Conservation (phyloP, 305 asterid genomes). For the Plantago lanceolata region DNA sequence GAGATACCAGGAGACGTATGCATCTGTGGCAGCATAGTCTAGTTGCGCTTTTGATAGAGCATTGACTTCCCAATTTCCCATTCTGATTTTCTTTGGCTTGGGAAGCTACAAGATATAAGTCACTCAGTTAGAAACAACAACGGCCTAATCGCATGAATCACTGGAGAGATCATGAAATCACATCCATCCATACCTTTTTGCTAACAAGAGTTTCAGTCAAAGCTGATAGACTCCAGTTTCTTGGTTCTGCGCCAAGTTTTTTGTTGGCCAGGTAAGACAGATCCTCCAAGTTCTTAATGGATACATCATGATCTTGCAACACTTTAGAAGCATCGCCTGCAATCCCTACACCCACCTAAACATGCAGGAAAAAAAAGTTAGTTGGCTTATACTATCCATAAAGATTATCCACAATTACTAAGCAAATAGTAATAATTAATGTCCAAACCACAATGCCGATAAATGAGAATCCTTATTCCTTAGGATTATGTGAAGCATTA, state of each 20-base stretch:
- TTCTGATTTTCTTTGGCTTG: constrained; percentile 61
- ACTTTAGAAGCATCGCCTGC: constrained; percentile 62
- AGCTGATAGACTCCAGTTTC: constrained; percentile 76
- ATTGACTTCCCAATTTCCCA: constrained; percentile 88
- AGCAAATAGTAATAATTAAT: no score
- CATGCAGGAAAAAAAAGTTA: constrained; percentile 24
- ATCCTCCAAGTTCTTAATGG: constrained; percentile 56
- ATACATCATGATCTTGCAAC: constrained; percentile 51
- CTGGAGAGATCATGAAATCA: background rate
- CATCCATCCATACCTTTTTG: constrained; percentile 49
- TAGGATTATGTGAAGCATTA: constrained; percentile 22
- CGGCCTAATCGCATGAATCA: background rate
- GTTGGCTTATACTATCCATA: constrained; percentile 15
- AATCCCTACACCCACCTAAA: constrained; percentile 77
- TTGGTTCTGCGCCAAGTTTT: constrained; percentile 59
- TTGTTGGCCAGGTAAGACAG: constrained; percentile 64
- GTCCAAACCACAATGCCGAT: no score
- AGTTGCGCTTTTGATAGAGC: constrained; percentile 61
- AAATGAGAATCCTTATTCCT: constrained; percentile 14
- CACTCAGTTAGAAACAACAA: constrained; percentile 14
- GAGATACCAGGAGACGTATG: constrained; percentile 77
- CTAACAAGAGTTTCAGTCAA: constrained; percentile 64
- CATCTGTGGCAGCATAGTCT: constrained; percentile 87
- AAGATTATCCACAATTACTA: constrained; percentile 13
- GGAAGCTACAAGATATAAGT: constrained; percentile 61